Evolutionary conservation across 805 yeast species (phyloP), one percentile per base, ranked within the genome.

Genomic region (Isabelozyma rhagii): DNA sequence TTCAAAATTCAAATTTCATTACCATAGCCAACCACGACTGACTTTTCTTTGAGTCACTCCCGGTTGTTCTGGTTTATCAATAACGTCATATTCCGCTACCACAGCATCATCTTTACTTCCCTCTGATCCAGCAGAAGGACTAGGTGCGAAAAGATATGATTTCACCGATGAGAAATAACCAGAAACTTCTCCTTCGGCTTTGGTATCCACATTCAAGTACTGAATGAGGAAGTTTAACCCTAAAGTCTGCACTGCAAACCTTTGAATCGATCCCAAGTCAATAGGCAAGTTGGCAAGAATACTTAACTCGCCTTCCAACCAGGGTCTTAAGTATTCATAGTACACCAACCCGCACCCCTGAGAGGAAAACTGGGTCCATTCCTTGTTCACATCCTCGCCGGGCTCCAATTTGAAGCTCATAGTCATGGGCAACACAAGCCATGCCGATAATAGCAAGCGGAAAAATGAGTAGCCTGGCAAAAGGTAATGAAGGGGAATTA

Each of bases 381-480:
- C 71, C 8, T 49, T 50, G 8, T 1, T 59, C 25, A 55, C 42
- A 29, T 59, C 58, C 13, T 29, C 29, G 41, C 21, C 40, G 14
- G n/a, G 45, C 47, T 15, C 47, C 50, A 28, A 45, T 39, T 41
- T 49, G 41, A 44, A 39, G 31, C 48, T 44, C 38, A 57, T 52
- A 11, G 69, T 56, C 52, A 75, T 57, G 6, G 82, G 81, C 29
- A 79, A 66, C 5, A 85, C 78, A 44, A 89, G 71, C 92, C 92
- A 87, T 10, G 79, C 59, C 31, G 81, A 75, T 41, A 81, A 59
- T 27, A 72, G 74, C 3, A 84, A 59, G 49, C 77, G 74, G 36
- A 76, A 41, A 1, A 85, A 57, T 4, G 78, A 63, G 56, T 77
- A 81, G 44, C 87, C 77, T 1, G 94, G 93, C 14, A 85, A 51